A percentile compares a stretch with the other conserved stretches of the same genome.
Evolutionary conservation across 2,329 filamentous ascomycete species (phyloP).

Genomic region (Apiospora aurea): DNA sequence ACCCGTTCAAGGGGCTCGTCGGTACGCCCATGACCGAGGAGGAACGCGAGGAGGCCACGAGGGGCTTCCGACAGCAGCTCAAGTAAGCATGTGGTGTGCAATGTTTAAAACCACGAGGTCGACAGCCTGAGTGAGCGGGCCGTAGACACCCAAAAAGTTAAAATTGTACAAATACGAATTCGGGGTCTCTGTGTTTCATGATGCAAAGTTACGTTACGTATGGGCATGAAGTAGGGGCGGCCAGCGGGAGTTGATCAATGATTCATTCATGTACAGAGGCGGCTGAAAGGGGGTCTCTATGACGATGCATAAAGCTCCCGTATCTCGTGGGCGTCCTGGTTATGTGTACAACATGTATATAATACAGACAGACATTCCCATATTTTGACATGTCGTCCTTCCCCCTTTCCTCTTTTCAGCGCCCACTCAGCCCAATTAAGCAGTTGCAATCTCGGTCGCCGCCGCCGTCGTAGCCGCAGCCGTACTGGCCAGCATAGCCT

Average conservation of each 20-base stretch:
- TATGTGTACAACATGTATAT: slow-evolving; percentile 43
- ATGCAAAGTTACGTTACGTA: slow-evolving; percentile 27
- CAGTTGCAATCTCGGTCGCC: background rate
- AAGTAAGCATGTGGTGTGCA: slow-evolving; percentile 34
- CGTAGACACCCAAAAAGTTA: background rate
- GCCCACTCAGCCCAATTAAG: background rate
- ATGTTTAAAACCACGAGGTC: background rate
- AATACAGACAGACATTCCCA: slow-evolving; percentile 32
- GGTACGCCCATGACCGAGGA: slow-evolving; percentile 51
- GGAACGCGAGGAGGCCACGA: slow-evolving; percentile 48
- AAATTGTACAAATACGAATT: slow-evolving; percentile 3
- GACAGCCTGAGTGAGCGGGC: slow-evolving; percentile 20
- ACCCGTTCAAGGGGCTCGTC: slow-evolving; percentile 70
- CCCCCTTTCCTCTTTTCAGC: slow-evolving; percentile 33
- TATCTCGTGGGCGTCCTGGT: slow-evolving; percentile 18
- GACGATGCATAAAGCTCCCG: background rate
- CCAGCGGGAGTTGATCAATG: background rate
- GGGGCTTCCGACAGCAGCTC: slow-evolving; percentile 61
- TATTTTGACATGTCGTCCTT: slow-evolving; percentile 22
- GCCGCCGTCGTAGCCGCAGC: background rate
- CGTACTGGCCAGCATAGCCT: slow-evolving; percentile 34
- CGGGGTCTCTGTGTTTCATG: background rate
- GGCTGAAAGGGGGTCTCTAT: background rate
- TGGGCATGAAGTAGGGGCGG: background rate
- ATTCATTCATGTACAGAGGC: slow-evolving; percentile 17